phyloP scores from a whole-genome alignment of 2,329 filamentous ascomycete genomes.

The Periconia digitata region DNA sequence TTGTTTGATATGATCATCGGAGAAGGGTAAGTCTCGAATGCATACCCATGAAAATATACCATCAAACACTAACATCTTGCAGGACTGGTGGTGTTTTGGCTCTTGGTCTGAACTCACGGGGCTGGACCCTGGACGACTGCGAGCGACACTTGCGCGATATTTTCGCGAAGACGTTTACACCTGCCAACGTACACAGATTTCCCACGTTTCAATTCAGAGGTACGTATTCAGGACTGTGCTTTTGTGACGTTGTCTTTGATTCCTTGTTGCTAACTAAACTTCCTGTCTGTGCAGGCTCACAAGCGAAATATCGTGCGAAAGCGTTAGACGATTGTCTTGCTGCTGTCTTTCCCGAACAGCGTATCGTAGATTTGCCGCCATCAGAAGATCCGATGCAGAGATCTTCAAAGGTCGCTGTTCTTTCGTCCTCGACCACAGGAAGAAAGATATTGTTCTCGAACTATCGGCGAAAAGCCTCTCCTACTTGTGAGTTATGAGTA shows the following conservation, averaged over 20 bases:
- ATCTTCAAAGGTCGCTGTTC: slow-evolving; percentile 10
- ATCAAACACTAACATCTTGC: neutral
- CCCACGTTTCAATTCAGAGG: slow-evolving; percentile 2
- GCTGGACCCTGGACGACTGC: slow-evolving; percentile 44
- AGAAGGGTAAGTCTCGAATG: slow-evolving; percentile 5
- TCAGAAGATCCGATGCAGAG: slow-evolving; percentile 5
- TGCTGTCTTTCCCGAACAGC: slow-evolving; percentile 5
- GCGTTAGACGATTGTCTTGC: slow-evolving; percentile 4
- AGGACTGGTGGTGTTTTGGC: slow-evolving; percentile 52
- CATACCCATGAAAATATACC: neutral
- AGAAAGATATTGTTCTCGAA: slow-evolving; percentile 14
- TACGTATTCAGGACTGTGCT: too few species aligned
- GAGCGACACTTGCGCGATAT: slow-evolving; percentile 7
- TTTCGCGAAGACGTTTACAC: slow-evolving; percentile 3
- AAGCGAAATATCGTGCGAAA: slow-evolving; percentile 9
- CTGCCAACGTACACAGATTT: slow-evolving; percentile 6
- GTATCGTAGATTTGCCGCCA: slow-evolving; percentile 4
- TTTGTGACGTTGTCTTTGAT: too few species aligned
- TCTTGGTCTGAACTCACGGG: slow-evolving; percentile 43
- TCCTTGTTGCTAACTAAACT: too few species aligned
- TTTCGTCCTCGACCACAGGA: slow-evolving; percentile 10
- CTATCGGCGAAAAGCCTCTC: slow-evolving; percentile 8
- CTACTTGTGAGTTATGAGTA: slow-evolving; percentile 7
- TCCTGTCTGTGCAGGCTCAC: too few species aligned
- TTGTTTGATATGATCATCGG: slow-evolving; percentile 52